Evolutionary conservation across 2,329 filamentous ascomycete genomes (phyloP).

Genomic region (Tolypocladium inflatum): DNA sequence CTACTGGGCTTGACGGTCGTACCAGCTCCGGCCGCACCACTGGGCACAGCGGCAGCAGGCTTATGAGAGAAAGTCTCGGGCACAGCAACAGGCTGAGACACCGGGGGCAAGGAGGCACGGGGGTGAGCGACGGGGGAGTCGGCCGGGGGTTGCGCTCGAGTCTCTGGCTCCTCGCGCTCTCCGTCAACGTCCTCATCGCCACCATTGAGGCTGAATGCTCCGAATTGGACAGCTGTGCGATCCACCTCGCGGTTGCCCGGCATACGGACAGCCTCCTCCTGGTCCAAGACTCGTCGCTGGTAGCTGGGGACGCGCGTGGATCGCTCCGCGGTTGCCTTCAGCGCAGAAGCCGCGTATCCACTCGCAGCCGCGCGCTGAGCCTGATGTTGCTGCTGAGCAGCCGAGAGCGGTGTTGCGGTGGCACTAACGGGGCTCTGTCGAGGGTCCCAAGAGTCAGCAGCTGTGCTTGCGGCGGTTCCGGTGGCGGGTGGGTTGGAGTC

Average conservation of each 20-base stretch:
- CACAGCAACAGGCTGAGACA: slow-evolving; percentile 42
- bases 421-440: slow-evolving; percentile 49
- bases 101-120: slow-evolving; percentile 77
- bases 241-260: slow-evolving; percentile 93
- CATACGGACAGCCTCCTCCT: slow-evolving; percentile 98
- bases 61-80: slow-evolving; percentile 50
- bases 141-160: slow-evolving; percentile 82
- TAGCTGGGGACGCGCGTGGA: slow-evolving; percentile 65
- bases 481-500: slow-evolving; percentile 67
- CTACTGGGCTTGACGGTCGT: slow-evolving; percentile 8
- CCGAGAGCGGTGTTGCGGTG: slow-evolving; percentile 57
- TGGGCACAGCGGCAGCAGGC: slow-evolving; percentile 35
- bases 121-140: slow-evolving; percentile 84
- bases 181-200: slow-evolving; percentile 84
- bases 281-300: slow-evolving; percentile 80
- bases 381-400: slow-evolving; percentile 52
- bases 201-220: slow-evolving; percentile 83
- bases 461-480: slow-evolving; percentile 79
- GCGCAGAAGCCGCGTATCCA: slow-evolving; percentile 69
- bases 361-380: slow-evolving; percentile 44
- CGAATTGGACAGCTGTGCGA: slow-evolving; percentile 88
- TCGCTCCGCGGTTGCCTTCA: slow-evolving; percentile 62
- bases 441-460: slow-evolving; percentile 77
- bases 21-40: slow-evolving; percentile 25
- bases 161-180: slow-evolving; percentile 91